Evolutionary conservation across 768 basidiomycete species (phyloP).

Genomic region (Xerocomellus dryophilus): DNA sequence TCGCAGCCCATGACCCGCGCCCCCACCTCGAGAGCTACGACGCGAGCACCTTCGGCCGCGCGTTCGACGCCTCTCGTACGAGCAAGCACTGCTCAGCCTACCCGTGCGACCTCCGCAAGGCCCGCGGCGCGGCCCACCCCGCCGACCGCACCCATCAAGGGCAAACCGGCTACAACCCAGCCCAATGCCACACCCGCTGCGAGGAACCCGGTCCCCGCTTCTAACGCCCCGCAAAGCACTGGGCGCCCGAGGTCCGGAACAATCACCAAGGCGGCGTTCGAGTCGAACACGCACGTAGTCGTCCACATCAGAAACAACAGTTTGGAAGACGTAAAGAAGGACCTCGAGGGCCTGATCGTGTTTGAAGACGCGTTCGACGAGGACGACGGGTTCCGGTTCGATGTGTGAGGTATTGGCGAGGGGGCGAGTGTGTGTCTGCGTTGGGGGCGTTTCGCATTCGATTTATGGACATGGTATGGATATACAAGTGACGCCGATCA

Average conservation of each 20-base stretch:
- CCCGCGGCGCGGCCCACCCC: conserved; percentile 7
- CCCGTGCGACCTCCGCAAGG: conserved; percentile 6
- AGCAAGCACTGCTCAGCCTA: not conserved
- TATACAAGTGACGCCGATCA: conserved; percentile 2
- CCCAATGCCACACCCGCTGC: not conserved
- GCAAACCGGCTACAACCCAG: conserved; percentile 6
- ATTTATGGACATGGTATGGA: conserved; percentile 17
- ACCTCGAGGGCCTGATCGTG: conserved; percentile 30
- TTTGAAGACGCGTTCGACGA: conserved; percentile 28
- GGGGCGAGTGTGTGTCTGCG: not conserved
- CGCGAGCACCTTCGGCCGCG: conserved; percentile 14
- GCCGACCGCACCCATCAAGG: conserved; percentile 1
- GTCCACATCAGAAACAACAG: conserved; percentile 20
- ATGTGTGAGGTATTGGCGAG: conserved; percentile 14
- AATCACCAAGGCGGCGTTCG: conserved; percentile 24
- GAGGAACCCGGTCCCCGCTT: not conserved
- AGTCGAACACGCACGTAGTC: conserved; percentile 20
- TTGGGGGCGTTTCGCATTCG: not conserved
- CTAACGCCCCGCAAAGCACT: not conserved
- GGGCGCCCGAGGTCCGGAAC: conserved; percentile 24
- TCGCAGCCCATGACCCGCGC: conserved; percentile 27
- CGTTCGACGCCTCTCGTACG: conserved; percentile 21
- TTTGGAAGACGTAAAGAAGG: conserved; percentile 31
- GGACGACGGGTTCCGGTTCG: conserved; percentile 31
- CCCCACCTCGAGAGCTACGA: conserved; percentile 17